Evolutionary conservation across 352 stramenopile genomes (phyloP).

Genomic region (Phytopythium chamaehyphon): DNA sequence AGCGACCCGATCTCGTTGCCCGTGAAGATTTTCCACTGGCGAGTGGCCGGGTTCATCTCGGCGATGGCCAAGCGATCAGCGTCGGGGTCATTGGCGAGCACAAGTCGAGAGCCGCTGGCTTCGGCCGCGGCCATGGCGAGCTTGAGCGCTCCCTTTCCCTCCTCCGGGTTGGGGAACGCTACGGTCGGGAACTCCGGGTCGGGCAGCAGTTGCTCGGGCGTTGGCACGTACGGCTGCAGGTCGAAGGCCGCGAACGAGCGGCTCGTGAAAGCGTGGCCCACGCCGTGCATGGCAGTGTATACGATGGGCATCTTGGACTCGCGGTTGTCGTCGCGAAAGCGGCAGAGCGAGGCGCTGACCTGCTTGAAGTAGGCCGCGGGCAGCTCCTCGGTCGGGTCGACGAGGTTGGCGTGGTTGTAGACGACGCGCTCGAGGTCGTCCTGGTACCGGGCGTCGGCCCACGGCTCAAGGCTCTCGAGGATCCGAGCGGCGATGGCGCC

Average conservation of each 20-base stretch:
- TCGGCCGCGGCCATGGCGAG: slow-evolving; percentile 90
- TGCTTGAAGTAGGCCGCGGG: slow-evolving; percentile 65
- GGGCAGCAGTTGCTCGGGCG: slow-evolving; percentile 87
- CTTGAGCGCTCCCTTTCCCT: slow-evolving; percentile 95
- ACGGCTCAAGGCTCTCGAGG: slow-evolving; percentile 86
- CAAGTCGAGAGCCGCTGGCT: slow-evolving; percentile 66
- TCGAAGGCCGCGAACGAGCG: slow-evolving; percentile 90
- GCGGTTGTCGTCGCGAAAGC: slow-evolving; percentile 63
- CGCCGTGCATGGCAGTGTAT: slow-evolving; percentile 98
- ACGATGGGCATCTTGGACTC: slow-evolving; percentile 72
- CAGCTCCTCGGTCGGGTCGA: slow-evolving; percentile 69
- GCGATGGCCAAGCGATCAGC: slow-evolving; percentile 96
- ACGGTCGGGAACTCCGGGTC: slow-evolving; percentile 97
- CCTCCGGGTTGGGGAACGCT: slow-evolving; percentile 97
- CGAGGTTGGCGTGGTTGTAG: slow-evolving; percentile 37
- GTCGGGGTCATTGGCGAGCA: slow-evolving; percentile 98
- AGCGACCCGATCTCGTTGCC: slow-evolving; percentile 98
- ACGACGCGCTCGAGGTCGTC: slow-evolving; percentile 51
- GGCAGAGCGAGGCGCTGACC: slow-evolving; percentile 49
- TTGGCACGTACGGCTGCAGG: slow-evolving; percentile 80
- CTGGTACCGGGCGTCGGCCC: slow-evolving; percentile 22
- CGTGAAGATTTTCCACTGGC: slow-evolving; percentile 95
- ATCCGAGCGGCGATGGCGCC: slow-evolving; percentile 91
- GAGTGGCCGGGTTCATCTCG: slow-evolving; percentile 67
- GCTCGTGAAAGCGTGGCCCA: slow-evolving; percentile 92